Evolutionary conservation across 108 stramenopile genomes (phyloP).

Genomic region (Pseudonitzschia pungens): DNA sequence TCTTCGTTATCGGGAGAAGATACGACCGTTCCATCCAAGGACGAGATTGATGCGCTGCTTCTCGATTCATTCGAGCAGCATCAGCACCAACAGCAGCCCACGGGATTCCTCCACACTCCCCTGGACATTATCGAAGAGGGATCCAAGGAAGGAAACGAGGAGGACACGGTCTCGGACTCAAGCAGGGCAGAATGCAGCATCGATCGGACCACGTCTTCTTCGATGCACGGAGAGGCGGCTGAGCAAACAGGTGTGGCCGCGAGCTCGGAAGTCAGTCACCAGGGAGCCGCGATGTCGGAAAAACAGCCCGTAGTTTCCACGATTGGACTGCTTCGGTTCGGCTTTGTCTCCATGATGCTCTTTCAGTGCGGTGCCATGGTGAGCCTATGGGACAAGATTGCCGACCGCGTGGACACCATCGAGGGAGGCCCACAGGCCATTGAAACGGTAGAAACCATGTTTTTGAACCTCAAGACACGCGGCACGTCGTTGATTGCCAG

Average conservation of each 20-base stretch:
- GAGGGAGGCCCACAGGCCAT: not conserved
- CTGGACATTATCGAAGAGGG: slow-evolving; percentile 13
- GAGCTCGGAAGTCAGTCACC: too few species aligned
- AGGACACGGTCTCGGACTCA: not conserved
- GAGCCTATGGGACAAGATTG: not conserved
- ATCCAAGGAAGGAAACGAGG: not conserved
- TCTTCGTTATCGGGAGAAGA: not conserved
- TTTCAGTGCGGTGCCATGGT: slow-evolving; percentile 6
- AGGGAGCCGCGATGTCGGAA: not conserved
- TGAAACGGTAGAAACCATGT: not conserved
- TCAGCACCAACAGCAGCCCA: too few species aligned
- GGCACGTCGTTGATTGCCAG: slow-evolving; percentile 7
- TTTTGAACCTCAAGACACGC: not conserved
- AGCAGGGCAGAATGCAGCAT: not conserved
- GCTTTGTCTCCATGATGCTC: not conserved
- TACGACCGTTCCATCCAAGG: not conserved
- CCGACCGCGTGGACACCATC: not conserved
- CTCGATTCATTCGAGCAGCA: slow-evolving; percentile 21
- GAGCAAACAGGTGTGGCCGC: too few species aligned
- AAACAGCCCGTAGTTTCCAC: not conserved
- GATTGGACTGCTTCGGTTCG: not conserved
- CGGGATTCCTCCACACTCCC: slow-evolving; percentile 8
- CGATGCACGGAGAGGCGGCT: not conserved
- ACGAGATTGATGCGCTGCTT: not conserved
- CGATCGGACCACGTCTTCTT: not conserved